Evolutionary conservation across 2,329 filamentous ascomycete genomes (phyloP).

Genomic region (Phialophora macrospora): DNA sequence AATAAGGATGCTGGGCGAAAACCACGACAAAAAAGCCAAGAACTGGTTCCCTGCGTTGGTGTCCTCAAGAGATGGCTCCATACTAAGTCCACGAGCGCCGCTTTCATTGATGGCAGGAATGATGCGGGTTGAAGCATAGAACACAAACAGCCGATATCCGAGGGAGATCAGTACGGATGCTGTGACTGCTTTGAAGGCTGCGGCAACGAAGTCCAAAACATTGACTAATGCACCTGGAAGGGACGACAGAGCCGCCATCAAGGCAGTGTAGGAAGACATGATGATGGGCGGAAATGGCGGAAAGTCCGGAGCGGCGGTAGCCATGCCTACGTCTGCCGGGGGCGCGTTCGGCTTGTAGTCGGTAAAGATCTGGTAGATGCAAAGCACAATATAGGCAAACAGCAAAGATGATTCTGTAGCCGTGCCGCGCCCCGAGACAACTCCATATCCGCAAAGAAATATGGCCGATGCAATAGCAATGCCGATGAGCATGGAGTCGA

Average conservation of each 20-base stretch:
- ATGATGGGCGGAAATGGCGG: slow-evolving; percentile 96
- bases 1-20: slow-evolving; percentile 91
- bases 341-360: slow-evolving; percentile 85
- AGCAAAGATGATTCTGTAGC: slow-evolving; percentile 92
- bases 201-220: slow-evolving; percentile 82
- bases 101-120: slow-evolving; percentile 91
- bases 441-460: slow-evolving; percentile 91
- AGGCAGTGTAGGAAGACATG: slow-evolving; percentile 95
- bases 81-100: slow-evolving; percentile 78
- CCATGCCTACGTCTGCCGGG: slow-evolving; percentile 55
- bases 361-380: slow-evolving; percentile 98
- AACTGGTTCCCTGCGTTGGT: slow-evolving; percentile 79
- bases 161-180: slow-evolving; percentile 95
- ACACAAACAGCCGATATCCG: slow-evolving; percentile 89
- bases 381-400: slow-evolving; percentile 97
- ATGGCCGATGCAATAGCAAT: slow-evolving; percentile 90
- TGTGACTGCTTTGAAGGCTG: slow-evolving; percentile 92
- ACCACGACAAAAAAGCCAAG: slow-evolving; percentile 85
- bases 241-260: slow-evolving; percentile 80
- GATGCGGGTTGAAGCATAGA: slow-evolving; percentile 93
- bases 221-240: slow-evolving; percentile 84
- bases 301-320: slow-evolving; percentile 71
- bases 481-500: slow-evolving; percentile 90
- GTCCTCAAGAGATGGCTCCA: slow-evolving; percentile 85
- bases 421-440: slow-evolving; percentile 90